Base-by-base conservation (phyloP, 306 rosid species). In the Trifolium pratense region DNA sequence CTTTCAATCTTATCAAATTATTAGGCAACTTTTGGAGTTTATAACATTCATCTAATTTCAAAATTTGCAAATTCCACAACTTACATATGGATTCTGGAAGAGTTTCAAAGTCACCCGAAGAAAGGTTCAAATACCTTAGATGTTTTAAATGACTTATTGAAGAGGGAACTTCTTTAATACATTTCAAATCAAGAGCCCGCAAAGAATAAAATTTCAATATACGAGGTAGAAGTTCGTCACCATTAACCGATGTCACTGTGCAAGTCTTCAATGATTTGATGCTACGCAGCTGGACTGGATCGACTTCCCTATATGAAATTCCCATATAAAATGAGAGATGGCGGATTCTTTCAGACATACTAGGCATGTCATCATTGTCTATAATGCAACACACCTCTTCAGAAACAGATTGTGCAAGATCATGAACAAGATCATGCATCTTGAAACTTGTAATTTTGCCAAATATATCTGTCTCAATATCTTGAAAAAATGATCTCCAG, bases 51-150 rank as follows among this genome's bases (percentile, higher is more conserved):
- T 70, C 23, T 32, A 83, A 70, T 6, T 62, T 70, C 36, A 83
- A 70, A 7, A 15, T 66, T 1, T 70, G 71, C 78, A 67, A 40
- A 4, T 4, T 2, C 17, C 69, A 68, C 1, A 80, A 42, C 5
- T 4, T 12, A 40, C 77, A 58, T 0, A 65, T 25, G 5, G 79
- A 81, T 23, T 84, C 17, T 0, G 82, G 84, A 17, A 83, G 34
- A 14, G 48, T n/a, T 45, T 3, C 17, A 11, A 83, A 67, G 0
- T 0, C 0, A 26, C 82, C 21, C 2, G 0, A 0, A 5, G 23
- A 58, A 58, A 81, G 25, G 46, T 81, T 40, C 7, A 76, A 58
- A 17, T 48, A 66, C n/a, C 81, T 81, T 16, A 81, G n/a, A 64
- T 31, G 13, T 14, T 34, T 71, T n/a, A 81, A 63, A 21, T 36